Conservation (phyloP, 2,329 filamentous ascomycete genomes). For the Leptographium wingfieldii region DNA sequence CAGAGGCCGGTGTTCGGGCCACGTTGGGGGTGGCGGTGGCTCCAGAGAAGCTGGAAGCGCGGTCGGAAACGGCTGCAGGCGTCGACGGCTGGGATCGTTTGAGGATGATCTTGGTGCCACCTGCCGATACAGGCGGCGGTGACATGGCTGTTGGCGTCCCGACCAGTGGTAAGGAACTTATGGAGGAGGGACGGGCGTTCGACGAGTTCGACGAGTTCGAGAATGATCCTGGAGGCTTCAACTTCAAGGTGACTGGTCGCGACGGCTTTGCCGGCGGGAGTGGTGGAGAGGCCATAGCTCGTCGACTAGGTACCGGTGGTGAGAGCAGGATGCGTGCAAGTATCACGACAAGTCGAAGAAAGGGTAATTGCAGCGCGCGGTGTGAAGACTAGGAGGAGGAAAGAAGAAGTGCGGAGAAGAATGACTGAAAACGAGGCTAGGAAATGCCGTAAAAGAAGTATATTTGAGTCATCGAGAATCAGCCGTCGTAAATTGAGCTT, state of each 20-base stretch:
- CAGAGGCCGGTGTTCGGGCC: neutral
- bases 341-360: neutral
- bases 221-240: conserved; percentile 6
- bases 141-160: conserved; percentile 11
- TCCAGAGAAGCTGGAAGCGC: neutral
- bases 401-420: neutral
- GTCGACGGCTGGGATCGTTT: conserved; percentile 16
- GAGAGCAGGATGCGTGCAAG: neutral
- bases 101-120: conserved; percentile 16
- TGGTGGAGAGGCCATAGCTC: conserved; percentile 10
- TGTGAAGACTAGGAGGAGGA: neutral
- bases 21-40: neutral
- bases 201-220: neutral
- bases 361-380: neutral
- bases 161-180: conserved; percentile 7
- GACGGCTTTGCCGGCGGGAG: conserved; percentile 5
- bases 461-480: neutral
- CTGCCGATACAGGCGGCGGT: conserved; percentile 8
- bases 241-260: conserved; percentile 12
- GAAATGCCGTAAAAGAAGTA: neutral
- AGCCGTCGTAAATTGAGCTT: neutral
- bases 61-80: conserved; percentile 19
- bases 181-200: neutral
- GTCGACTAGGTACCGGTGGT: neutral
- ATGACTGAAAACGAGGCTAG: neutral